These are phyloP conservation scores for Russula sp. DNA, from an alignment of 768 basidiomycete species.

Conservation along the genomic window DNA sequence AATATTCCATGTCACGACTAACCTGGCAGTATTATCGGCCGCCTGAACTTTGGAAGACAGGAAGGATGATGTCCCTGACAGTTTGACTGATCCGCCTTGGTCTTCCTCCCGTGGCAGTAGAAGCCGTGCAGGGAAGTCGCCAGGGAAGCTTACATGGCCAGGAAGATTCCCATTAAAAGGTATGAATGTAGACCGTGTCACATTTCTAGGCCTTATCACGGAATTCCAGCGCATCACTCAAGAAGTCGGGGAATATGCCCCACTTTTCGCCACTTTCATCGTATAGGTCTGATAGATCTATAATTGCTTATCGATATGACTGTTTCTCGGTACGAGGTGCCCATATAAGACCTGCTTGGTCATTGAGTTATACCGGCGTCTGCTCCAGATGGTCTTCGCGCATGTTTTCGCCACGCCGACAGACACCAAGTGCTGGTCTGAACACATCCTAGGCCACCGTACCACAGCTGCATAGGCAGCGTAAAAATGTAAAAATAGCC, in stretches of 20 bases:
- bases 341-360: constrained; percentile 70
- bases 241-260: constrained; percentile 58
- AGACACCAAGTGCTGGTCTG: constrained; percentile 57
- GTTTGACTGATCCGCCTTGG: constrained; percentile 71
- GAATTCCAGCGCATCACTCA: constrained; percentile 61
- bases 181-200: constrained; percentile 73
- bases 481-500: constrained; percentile 56
- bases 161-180: constrained; percentile 72
- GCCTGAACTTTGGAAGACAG: constrained; percentile 67
- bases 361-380: constrained; percentile 16
- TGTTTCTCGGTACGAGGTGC: constrained; percentile 66
- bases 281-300: constrained; percentile 61
- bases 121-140: constrained; percentile 72
- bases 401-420: constrained; percentile 75
- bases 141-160: constrained; percentile 51
- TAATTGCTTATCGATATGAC: constrained; percentile 59
- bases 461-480: constrained; percentile 64
- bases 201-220: constrained; percentile 49
- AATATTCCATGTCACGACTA: constrained; percentile 51
- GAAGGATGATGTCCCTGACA: constrained; percentile 60
- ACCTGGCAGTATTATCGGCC: constrained; percentile 62
- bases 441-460: constrained; percentile 81
- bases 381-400: constrained; percentile 3
- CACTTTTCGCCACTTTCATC: constrained; percentile 50
- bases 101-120: constrained; percentile 78